Base-by-base conservation (phyloP, 495 filamentous ascomycete genomes). In the Penicillium crystallinum region DNA sequence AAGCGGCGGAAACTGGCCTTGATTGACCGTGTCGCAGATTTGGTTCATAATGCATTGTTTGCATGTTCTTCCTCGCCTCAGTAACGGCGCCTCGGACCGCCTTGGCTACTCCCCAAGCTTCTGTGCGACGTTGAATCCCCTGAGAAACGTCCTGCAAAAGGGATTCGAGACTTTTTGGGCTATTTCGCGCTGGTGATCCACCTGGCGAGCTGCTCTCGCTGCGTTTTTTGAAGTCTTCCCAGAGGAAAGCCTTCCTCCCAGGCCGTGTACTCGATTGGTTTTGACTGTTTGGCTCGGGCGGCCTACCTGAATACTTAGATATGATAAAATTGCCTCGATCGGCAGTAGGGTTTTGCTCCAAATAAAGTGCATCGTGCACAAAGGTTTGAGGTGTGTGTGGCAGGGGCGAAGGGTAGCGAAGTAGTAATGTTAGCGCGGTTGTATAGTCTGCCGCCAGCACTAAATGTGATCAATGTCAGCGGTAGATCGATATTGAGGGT, bases 381-480 rank as follows among this genome's bases (percentile, higher is more conserved):
- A 97, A 89, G 2, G 83, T 89, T 56, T 85, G 77, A 14, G 93
- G 85, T 1, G 80, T 74, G 57, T 85, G 70, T 14, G 82, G 81
- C 6, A 77, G 62, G 14, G 73, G 70, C 2, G 87, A 86, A 5
- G 81, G 77, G 61, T 97, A 97, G 52, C 87, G 88, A 1, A 97
- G 77, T 25, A 97, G 70, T 4, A 95, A 72, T 39, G 87, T 88
- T 38, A 97, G 70, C 6, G 88, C 90, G 23, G 81, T 79, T 14
- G 90, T 91, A 63, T 96, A 91, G 65, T 97, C 91, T 6, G 88
- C 84, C 46, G 85, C 80, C 30, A 97, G 71, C 21, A 98, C 89
- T 96, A 49, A 15, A 27, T 31, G 11, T 11, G 14, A 15, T 23
- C 45, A 58, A 47, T 56, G 58, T 76, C 29, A 75, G 63, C 56